Evolutionary conservation across 2,329 filamentous ascomycete species (phyloP), one percentile per base, ranked within the genome.

Genomic region (Fusarium staphyleae): DNA sequence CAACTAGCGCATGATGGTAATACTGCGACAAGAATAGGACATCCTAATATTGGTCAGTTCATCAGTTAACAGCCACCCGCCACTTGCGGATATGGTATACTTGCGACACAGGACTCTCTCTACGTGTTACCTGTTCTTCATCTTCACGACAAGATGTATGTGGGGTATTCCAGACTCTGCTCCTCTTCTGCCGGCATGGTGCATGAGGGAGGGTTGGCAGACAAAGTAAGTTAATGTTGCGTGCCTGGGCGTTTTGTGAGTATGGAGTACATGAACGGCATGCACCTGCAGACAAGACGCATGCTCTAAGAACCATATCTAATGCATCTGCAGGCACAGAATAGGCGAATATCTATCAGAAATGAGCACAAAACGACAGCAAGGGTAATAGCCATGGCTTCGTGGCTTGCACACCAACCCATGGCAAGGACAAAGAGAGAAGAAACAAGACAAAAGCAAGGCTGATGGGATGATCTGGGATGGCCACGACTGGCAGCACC

Each of bases 401-500:
- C 19, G 39, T 37, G 41, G 29, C 43, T 42, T 30, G 44, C 39
- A 48, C 45, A 37, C 35, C 22, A 39, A 13, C 47, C 32, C 30
- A 8, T 24, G 36, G 46, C 41, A 63, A 45, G 53, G 42, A 54
- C 26, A 37, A 43, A 48, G 39, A 43, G 34, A 47, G 44, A 55
- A 48, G 48, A 57, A 55, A 62, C 52, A 48, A 59, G 26, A 48
- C 39, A 45, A 39, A 60, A 30, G 37, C 36, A 48, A 60, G 42
- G 55, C 42, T 29, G n/a, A n/a, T n/a, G n/a, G n/a, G n/a, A n/a
- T n/a, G n/a, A n/a, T n/a, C n/a, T n/a, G n/a, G n/a, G n/a, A n/a
- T n/a, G n/a, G n/a, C n/a, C n/a, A n/a, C n/a, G n/a, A 50, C 50
- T 59, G 60, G 52, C 44, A 59, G 60, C 54, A 65, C 64, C 60